Evolutionary conservation across 2,329 filamentous ascomycete species (phyloP).

Genomic region (Diaporthe citri): DNA sequence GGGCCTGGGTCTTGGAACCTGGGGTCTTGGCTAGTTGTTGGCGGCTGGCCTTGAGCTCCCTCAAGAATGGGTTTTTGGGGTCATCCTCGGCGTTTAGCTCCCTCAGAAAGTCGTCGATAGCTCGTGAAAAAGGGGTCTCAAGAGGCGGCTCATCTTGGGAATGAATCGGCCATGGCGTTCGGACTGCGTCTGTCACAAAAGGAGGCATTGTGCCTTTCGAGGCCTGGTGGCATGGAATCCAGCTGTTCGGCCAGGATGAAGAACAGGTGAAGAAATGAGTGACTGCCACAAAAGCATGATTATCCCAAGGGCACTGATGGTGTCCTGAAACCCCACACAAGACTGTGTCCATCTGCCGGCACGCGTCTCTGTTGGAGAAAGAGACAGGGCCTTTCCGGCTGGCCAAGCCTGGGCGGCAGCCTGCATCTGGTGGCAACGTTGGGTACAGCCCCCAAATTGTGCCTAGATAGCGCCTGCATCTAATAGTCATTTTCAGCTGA

Average conservation of each 20-base stretch:
- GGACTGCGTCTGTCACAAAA: background rate
- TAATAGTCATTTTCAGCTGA: background rate
- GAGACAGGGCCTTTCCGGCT: background rate
- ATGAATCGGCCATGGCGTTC: background rate
- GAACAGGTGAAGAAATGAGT: background rate
- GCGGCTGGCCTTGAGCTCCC: background rate
- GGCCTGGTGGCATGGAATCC: background rate
- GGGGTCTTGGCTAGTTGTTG: background rate
- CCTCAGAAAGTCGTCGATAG: background rate
- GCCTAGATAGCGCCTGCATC: background rate
- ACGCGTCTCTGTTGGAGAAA: background rate
- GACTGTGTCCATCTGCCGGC: background rate
- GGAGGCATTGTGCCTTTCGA: background rate
- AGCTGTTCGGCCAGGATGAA: background rate
- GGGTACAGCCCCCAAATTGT: background rate
- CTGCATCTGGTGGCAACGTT: background rate
- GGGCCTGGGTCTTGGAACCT: background rate
- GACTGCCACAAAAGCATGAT: background rate
- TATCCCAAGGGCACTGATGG: background rate
- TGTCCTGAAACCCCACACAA: background rate
- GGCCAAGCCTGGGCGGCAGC: background rate
- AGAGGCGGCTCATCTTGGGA: background rate
- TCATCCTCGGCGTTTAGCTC: slow-evolving; percentile 2
- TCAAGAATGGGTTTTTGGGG: background rate
- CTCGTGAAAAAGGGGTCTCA: background rate